Conservation (phyloP, 2,329 filamentous ascomycete genomes). For the Aspergillus sojae region DNA sequence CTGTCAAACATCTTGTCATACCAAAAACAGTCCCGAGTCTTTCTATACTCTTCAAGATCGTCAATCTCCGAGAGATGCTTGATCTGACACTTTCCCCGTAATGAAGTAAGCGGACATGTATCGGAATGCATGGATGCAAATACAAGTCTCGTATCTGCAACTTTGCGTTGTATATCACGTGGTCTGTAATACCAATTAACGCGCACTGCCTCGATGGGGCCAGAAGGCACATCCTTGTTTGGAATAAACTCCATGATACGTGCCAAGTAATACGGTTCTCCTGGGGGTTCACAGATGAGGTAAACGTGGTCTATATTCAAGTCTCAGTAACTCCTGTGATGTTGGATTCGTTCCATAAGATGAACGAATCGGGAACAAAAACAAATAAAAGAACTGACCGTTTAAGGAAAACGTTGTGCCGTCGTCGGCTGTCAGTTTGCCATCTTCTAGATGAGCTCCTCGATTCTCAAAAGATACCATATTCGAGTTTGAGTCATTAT, state of each 20-base stretch:
- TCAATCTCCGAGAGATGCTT: conserved; percentile 83
- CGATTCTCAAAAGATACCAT: conserved; percentile 84
- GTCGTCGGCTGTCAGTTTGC: conserved; percentile 84
- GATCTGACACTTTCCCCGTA: conserved; percentile 92
- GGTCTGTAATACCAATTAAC: conserved; percentile 99
- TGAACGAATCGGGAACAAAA: conserved; percentile 17
- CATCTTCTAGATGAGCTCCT: conserved; percentile 69
- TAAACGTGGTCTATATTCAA: conserved; percentile 72
- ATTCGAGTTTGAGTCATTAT: conserved; percentile 75
- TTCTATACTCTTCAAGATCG: conserved; percentile 81
- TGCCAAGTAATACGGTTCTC: conserved; percentile 95
- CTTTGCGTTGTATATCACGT: conserved; percentile 90
- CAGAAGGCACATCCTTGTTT: conserved; percentile 69
- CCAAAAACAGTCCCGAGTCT: conserved; percentile 86
- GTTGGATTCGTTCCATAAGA: background rate
- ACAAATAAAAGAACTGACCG: conserved; percentile 62
- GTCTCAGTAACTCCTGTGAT: conserved; percentile 7
- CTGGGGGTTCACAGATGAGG: conserved; percentile 93
- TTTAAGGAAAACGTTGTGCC: conserved; percentile 81
- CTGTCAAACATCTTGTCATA: conserved; percentile 97
- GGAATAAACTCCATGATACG: conserved; percentile 99
- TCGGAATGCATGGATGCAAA: conserved; percentile 99
- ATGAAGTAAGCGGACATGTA: conserved; percentile 84
- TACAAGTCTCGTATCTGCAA: conserved; percentile 84
- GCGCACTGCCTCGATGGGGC: conserved; percentile 80